Conservation (phyloP, 2,329 filamentous ascomycete species). For the Sclerotinia glacialis region DNA sequence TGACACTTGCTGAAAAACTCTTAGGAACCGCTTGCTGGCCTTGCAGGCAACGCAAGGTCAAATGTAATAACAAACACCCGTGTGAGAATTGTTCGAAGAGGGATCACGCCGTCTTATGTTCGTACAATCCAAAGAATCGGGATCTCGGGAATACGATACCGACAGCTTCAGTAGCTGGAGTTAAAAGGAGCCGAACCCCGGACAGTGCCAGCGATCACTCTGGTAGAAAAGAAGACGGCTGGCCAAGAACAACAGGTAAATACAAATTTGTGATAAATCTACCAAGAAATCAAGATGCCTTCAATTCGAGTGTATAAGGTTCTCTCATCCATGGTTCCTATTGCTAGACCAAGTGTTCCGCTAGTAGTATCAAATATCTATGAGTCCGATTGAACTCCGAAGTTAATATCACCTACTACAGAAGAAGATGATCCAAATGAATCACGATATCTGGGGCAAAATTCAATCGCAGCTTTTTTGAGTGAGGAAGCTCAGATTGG, state of each 20-base stretch:
- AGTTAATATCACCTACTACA: slow-evolving; percentile 24
- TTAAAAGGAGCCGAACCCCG: slow-evolving; percentile 36
- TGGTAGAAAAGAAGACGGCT: slow-evolving; percentile 35
- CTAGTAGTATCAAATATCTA: background rate
- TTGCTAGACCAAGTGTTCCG: slow-evolving; percentile 2
- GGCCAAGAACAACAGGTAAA: slow-evolving; percentile 39
- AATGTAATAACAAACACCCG: slow-evolving; percentile 66
- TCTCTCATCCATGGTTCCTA: background rate
- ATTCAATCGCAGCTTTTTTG: slow-evolving; percentile 64
- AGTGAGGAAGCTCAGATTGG: slow-evolving; percentile 54
- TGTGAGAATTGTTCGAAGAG: slow-evolving; percentile 67
- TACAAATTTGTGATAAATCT: background rate
- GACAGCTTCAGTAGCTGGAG: slow-evolving; percentile 27
- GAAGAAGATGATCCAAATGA: slow-evolving; percentile 55
- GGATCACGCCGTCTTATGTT: slow-evolving; percentile 62
- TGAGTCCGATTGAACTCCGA: slow-evolving; percentile 17
- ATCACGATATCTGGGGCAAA: slow-evolving; percentile 63
- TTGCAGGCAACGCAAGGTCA: slow-evolving; percentile 65
- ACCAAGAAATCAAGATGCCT: background rate
- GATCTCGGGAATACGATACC: slow-evolving; percentile 27
- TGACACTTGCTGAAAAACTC: slow-evolving; percentile 23
- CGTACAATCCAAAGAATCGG: slow-evolving; percentile 60
- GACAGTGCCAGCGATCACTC: slow-evolving; percentile 36
- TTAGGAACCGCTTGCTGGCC: slow-evolving; percentile 54
- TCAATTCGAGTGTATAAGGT: background rate